phyloP scores from a whole-genome alignment of 495 filamentous ascomycete species.

The Entonaema liquescens region DNA sequence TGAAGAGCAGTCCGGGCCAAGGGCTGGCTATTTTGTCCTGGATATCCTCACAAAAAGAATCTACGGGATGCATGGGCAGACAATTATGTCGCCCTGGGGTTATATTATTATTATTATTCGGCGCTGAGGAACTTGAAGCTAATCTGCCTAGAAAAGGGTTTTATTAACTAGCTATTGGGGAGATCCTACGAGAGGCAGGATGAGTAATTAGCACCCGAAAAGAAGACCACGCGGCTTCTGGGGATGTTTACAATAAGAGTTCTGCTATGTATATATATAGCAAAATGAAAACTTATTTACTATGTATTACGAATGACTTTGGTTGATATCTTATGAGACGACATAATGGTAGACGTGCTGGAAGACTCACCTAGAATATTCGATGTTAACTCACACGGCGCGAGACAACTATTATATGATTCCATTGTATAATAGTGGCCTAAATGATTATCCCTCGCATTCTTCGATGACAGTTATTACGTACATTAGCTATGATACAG shows the following conservation, averaged over 20 bases:
- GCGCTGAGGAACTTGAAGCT: background rate
- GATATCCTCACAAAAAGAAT: conserved; percentile 7
- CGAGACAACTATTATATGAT: too few species aligned
- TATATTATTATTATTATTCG: background rate
- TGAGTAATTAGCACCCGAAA: background rate
- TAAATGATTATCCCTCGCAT: too few species aligned
- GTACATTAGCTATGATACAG: too few species aligned
- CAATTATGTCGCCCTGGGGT: background rate
- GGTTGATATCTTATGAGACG: background rate
- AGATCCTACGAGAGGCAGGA: background rate
- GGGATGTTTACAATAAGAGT: background rate
- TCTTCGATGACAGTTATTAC: too few species aligned
- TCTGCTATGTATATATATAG: conserved; percentile 17
- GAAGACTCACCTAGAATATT: too few species aligned
- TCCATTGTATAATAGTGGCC: too few species aligned
- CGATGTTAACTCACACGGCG: too few species aligned
- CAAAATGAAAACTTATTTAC: conserved; percentile 8
- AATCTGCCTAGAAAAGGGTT: background rate
- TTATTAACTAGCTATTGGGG: background rate
- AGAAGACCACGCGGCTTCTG: background rate
- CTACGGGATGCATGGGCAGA: conserved; percentile 15
- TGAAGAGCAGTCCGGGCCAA: conserved; percentile 17
- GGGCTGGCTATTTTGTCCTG: conserved; percentile 16
- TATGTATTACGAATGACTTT: background rate
- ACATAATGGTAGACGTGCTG: too few species aligned